A percentile compares a stretch with the other conserved stretches of the same genome.
Evolutionary conservation across 345 rosid genomes (phyloP).

Genomic region (Turritis glabra): DNA sequence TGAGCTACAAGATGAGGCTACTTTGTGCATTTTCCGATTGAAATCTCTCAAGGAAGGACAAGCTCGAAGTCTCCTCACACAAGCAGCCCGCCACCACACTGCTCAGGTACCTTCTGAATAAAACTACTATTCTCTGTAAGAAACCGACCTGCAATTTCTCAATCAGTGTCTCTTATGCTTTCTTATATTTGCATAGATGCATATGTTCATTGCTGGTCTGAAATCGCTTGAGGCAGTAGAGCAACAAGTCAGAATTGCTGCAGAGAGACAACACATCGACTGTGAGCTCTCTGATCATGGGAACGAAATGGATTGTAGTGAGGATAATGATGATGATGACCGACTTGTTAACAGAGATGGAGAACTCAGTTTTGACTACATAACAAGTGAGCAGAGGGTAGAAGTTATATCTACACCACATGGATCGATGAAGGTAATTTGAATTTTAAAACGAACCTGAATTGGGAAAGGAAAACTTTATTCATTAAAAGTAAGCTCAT

Average conservation of each 20-base stretch:
- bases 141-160: background rate
- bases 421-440: conserved; percentile 68
- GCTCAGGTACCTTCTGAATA: conserved; percentile 68
- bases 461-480: background rate
- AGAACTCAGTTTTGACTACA: conserved; percentile 88
- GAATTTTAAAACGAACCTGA: background rate
- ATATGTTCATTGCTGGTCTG: conserved; percentile 72
- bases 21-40: conserved; percentile 75
- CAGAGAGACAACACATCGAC: conserved; percentile 85
- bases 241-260: conserved; percentile 56
- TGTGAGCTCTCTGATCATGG: conserved; percentile 65
- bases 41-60: conserved; percentile 95
- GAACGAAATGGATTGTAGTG: conserved; percentile 59
- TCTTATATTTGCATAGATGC: conserved; percentile 51
- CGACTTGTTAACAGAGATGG: conserved; percentile 54
- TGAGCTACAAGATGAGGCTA: conserved; percentile 80
- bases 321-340: conserved; percentile 51
- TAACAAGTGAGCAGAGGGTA: conserved; percentile 52
- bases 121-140: conserved; percentile 13
- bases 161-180: conserved; percentile 9
- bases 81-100: conserved; percentile 92
- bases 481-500: background rate
- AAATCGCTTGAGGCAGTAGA: conserved; percentile 89
- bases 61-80: conserved; percentile 87
- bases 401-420: conserved; percentile 50